Conservation (phyloP, 2,329 filamentous ascomycete genomes). For the Ceratocystis destructans region DNA sequence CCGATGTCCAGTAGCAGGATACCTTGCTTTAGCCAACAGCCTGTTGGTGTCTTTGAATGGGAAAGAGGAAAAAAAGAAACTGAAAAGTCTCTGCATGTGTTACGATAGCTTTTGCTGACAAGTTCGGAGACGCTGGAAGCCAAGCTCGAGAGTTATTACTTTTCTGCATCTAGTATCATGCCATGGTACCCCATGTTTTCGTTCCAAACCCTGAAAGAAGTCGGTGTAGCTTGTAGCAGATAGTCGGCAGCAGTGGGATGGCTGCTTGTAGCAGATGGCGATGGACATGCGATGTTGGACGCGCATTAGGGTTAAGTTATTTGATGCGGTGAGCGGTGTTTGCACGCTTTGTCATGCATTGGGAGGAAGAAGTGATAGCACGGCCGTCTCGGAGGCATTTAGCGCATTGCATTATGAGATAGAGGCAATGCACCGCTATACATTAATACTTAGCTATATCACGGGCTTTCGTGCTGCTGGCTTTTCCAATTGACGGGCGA, state of each 20-base stretch:
- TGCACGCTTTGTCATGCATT: not conserved
- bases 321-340: not conserved
- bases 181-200: not conserved
- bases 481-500: not conserved
- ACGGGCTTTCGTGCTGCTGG: not conserved
- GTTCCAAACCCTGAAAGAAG: not conserved
- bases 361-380: not conserved
- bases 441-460: not conserved
- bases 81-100: not conserved
- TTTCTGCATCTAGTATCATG: not conserved
- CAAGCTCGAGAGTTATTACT: not conserved
- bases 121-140: not conserved
- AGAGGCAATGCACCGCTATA: not conserved
- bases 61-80: slow-evolving; percentile 16
- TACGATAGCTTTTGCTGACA: not conserved
- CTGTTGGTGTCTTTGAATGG: not conserved
- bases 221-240: not conserved
- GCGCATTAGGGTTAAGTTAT: not conserved
- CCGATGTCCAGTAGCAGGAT: slow-evolving; percentile 19
- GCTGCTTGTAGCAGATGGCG: not conserved
- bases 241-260: not conserved
- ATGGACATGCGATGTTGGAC: not conserved
- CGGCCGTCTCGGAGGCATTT: not conserved
- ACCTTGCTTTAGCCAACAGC: not conserved
- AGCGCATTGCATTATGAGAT: not conserved